Evolutionary conservation across 352 stramenopile genomes (phyloP).

Genomic region (Globisporangium viniferum): DNA sequence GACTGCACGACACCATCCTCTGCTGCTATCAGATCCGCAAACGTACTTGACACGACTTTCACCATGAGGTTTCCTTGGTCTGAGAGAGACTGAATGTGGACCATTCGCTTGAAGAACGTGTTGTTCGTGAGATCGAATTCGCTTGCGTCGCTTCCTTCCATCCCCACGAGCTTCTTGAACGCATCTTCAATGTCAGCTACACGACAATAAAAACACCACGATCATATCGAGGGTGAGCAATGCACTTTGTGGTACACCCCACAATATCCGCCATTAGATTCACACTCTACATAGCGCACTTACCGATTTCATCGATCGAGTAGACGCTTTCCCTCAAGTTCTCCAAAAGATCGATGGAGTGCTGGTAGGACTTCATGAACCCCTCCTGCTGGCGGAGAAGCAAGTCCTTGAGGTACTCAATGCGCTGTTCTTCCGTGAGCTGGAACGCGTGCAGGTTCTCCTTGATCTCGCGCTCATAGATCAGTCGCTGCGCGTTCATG

Average conservation of each 20-base stretch:
- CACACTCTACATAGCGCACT: slow-evolving; percentile 7
- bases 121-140: slow-evolving; percentile 52
- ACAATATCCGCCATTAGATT: neutral
- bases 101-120: slow-evolving; percentile 62
- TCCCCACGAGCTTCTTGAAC: slow-evolving; percentile 51
- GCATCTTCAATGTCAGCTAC: slow-evolving; percentile 74
- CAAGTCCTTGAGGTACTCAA: slow-evolving; percentile 79
- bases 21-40: slow-evolving; percentile 54
- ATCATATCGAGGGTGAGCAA: neutral
- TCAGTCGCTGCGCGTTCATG: slow-evolving; percentile 58
- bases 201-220: neutral
- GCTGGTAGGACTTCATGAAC: slow-evolving; percentile 44
- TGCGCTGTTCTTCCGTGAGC: slow-evolving; percentile 77
- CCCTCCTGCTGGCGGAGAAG: slow-evolving; percentile 64
- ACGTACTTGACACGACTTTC: slow-evolving; percentile 39
- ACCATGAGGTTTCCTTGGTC: slow-evolving; percentile 65
- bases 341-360: slow-evolving; percentile 40
- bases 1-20: slow-evolving; percentile 55
- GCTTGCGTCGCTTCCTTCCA: slow-evolving; percentile 42
- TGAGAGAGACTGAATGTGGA: slow-evolving; percentile 63
- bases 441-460: slow-evolving; percentile 81
- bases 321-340: slow-evolving; percentile 47
- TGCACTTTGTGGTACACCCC: neutral
- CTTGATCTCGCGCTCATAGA: slow-evolving; percentile 67
- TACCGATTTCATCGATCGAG: slow-evolving; percentile 70